Conservation (phyloP, 2,329 filamentous ascomycete species). For the Phaeomoniella chlamydospora region DNA sequence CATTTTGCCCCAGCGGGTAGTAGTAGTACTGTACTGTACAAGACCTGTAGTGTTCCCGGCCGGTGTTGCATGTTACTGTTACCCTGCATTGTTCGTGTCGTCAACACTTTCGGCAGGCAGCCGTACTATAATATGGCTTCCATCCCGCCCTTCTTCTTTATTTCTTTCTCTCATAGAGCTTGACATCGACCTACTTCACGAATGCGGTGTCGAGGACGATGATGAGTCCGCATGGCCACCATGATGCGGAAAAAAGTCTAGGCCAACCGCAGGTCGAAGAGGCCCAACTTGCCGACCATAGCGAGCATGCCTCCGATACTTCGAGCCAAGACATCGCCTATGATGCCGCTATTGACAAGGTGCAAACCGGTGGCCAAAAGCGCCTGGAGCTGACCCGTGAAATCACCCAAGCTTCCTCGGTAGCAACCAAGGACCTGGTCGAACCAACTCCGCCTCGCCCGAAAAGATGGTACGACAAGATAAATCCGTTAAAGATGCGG, state of each 20-base stretch:
- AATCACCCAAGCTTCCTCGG: not conserved
- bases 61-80: too few relatives aligned
- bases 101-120: too few relatives aligned
- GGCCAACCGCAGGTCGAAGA: not conserved
- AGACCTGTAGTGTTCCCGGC: too few relatives aligned
- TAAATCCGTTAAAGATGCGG: slow-evolving; percentile 31
- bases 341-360: not conserved
- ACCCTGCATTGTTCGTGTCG: too few relatives aligned
- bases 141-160: too few relatives aligned
- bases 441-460: slow-evolving; percentile 3
- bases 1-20: too few relatives aligned
- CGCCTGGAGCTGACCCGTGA: not conserved
- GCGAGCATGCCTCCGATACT: not conserved
- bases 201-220: not conserved
- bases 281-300: not conserved
- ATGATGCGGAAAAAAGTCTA: not conserved
- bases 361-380: not conserved
- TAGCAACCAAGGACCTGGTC: not conserved
- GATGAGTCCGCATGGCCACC: not conserved
- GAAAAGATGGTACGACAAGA: slow-evolving; percentile 21
- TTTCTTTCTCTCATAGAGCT: too few relatives aligned
- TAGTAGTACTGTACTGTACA: too few relatives aligned
- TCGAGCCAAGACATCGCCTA: not conserved
- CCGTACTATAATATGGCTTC: too few relatives aligned
- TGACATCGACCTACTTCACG: too few relatives aligned